Percentiles rank a stretch among this genome's conserved stretches.
Evolutionary conservation across 1,284 basidiomycete species (phyloP).

Genomic region (Tilletia caries): DNA sequence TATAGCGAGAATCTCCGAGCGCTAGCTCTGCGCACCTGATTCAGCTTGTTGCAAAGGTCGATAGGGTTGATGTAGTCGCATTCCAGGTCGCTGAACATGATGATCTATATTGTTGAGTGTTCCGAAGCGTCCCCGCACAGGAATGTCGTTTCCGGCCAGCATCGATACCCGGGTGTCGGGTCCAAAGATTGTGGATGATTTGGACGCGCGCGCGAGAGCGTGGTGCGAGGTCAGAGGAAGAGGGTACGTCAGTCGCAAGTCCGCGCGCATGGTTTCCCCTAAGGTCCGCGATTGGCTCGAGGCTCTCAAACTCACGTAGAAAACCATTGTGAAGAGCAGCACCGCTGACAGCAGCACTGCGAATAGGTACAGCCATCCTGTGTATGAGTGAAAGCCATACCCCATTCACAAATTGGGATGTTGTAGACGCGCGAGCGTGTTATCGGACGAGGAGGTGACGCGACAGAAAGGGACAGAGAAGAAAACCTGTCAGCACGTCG

Average conservation of each 20-base stretch:
- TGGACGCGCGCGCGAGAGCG: too few relatives aligned
- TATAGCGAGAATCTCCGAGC: neutral
- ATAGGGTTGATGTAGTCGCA: slow-evolving; percentile 96
- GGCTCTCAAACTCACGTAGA: slow-evolving; percentile 52
- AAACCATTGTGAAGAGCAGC: slow-evolving; percentile 53
- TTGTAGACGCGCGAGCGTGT: neutral
- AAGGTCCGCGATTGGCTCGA: too few relatives aligned
- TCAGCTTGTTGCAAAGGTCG: slow-evolving; percentile 99
- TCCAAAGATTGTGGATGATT: too few relatives aligned
- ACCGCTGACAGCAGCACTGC: slow-evolving; percentile 50
- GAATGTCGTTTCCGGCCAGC: too few relatives aligned
- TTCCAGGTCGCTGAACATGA: slow-evolving; percentile 73
- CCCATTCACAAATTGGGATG: too few relatives aligned
- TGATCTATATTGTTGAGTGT: slow-evolving; percentile 68
- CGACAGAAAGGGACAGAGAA: neutral
- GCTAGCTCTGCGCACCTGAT: slow-evolving; percentile 66
- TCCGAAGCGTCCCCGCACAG: too few relatives aligned
- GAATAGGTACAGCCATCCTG: slow-evolving; percentile 45
- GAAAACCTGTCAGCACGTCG: too few relatives aligned
- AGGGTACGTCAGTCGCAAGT: too few relatives aligned
- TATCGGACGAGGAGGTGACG: neutral
- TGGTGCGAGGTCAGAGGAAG: too few relatives aligned
- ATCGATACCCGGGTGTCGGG: too few relatives aligned
- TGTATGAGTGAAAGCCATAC: neutral
- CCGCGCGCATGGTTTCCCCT: too few relatives aligned